Evolutionary conservation across 2,329 filamentous ascomycete species (phyloP), one percentile per base, ranked within the genome.

Genomic region (Penicillium olsonii): DNA sequence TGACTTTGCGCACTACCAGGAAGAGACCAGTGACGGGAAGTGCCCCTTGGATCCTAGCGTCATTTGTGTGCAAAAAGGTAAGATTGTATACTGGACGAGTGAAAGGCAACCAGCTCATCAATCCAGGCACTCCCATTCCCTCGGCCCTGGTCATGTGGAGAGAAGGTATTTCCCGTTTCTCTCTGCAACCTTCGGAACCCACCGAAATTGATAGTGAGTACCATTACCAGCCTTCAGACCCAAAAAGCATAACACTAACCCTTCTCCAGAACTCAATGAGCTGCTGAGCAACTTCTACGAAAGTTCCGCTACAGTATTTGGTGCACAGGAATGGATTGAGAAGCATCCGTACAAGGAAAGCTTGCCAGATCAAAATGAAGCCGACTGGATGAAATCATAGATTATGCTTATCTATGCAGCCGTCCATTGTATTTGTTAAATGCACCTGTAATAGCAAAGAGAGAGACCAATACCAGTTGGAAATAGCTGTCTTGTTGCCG

Each of bases 311-410:
- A 45, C 29, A 10, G 8, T 35, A 2, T 5, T 50, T 11, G 42
- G 27, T 2, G 47, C 47, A 17, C 27, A 50, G 20, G 47, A 50
- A 40, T 50, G 47, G 47, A 50, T 50, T 18, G 42, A 50, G 29
- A 40, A 35, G 9, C 19, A 50, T 29, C 47, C 47, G 10, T 50
- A 50, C 42, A 42, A 29, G 20, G 37, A 45, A 11, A 45, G 47
- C 7, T 35, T 45, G 19, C 17, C 47, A 20, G 47, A 50, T 5
- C 35, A 31, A 7, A 50, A 45, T 22, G 47, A 50, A 35, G 22
- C 40, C 2, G 47, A 9, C 4, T 50, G 47, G 47, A 45, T 50
- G 42, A 22, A 49, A 20, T 20, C 14, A 0, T 50, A 45, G 9
- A 27, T 38, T 17, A 17, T 17, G 5, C 10, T 17, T 15, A 15